Base-by-base conservation (phyloP, 1,284 basidiomycete species). In the Microbotryum silenes-acaulis region DNA sequence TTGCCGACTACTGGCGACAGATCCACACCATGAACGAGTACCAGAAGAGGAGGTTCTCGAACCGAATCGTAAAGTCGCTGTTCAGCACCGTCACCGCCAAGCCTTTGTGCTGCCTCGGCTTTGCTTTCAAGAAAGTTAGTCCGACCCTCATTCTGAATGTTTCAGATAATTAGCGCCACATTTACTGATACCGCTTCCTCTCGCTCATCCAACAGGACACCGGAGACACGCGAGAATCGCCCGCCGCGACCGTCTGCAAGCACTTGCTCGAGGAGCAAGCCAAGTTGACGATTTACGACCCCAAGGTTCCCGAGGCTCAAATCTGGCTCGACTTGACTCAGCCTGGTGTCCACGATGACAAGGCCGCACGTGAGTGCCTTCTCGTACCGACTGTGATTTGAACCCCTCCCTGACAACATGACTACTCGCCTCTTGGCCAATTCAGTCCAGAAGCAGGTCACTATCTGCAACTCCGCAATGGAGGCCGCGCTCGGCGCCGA, bases 51-150 rank as follows among this genome's bases (percentile, higher is more conserved):
- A 72, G 77, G 14, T 77, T 77, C 59, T 75, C 75, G 5, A 68
- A 73, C 63, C 75, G 74, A 53, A 76, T 78, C 45, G 74, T 78
- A 33, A 71, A 70, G 52, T 66, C 57, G 51, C 84, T 98, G 56
- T 98, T 98, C 84, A 97, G 94, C 78, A 97, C 94, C 46, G 92
- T 94, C 75, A 94, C 91, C 18, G 85, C 85, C 78, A 93, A 98
- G 89, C 86, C 86, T 74, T 92, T 99, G 72, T 90, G 94, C 51
- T 87, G 98, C 51, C 86, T 99, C 55, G 96, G 94, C 21, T 96
- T 94, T 74, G 70, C 73, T 18, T 71, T 74, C 72, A 73, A 73
- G 66, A 72, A 72, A 64, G 60, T 57, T 5, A 21, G 37, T 18
- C 7, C 42, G 9, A 14, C 27, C 23, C 31, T 45, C 5, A 29